Percentiles rank a stretch among this genome's conserved stretches.
Conservation (phyloP, 1,284 basidiomycete species). For the Boletellus dicymbophilus region DNA sequence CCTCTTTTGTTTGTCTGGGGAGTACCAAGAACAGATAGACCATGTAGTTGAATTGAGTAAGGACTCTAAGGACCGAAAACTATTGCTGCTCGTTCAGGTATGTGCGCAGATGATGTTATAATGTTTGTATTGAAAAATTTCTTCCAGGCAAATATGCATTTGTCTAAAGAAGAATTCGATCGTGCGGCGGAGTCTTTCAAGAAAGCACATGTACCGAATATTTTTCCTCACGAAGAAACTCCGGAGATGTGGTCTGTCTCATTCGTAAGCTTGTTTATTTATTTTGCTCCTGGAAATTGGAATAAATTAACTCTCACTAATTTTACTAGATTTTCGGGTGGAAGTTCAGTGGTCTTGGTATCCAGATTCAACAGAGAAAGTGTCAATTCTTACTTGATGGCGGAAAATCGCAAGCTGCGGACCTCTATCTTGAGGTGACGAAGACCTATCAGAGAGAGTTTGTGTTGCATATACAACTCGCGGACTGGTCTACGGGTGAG, state of each 20-base stretch:
- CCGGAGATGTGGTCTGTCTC: constrained; percentile 3
- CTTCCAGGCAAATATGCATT: constrained; percentile 5
- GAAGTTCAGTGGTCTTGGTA: constrained; percentile 6
- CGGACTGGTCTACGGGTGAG: constrained; percentile 4
- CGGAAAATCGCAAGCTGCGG: neutral
- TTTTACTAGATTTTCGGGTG: constrained; percentile 7
- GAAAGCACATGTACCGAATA: neutral
- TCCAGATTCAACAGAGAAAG: constrained; percentile 4
- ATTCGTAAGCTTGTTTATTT: neutral
- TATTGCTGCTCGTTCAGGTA: constrained; percentile 3
- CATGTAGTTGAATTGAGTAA: neutral
- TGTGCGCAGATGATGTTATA: neutral
- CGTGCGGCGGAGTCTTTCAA: neutral
- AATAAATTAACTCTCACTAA: neutral
- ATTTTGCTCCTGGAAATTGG: neutral
- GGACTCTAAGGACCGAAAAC: neutral
- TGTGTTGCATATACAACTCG: neutral
- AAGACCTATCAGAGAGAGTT: neutral
- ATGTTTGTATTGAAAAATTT: neutral
- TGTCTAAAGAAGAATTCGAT: neutral
- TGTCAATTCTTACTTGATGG: neutral
- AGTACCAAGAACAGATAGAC: neutral
- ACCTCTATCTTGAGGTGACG: neutral
- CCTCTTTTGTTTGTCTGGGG: neutral
- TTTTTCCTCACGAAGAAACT: constrained; percentile 1